These are phyloP conservation scores for Lyophyllum semitale DNA, from an alignment of 768 basidiomycete genomes.

Conservation along the genomic window DNA sequence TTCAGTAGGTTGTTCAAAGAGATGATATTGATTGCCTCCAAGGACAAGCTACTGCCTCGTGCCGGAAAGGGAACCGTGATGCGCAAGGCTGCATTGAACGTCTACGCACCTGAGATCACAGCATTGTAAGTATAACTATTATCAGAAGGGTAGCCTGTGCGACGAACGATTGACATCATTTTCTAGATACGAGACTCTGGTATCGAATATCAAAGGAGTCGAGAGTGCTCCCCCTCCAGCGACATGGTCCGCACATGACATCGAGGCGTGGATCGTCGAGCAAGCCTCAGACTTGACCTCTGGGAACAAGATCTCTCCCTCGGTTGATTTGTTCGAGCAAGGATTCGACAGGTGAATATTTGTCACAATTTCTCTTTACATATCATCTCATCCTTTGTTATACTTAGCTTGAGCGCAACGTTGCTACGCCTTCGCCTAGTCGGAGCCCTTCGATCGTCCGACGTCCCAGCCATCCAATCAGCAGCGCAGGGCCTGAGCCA, in stretches of 20 bases:
- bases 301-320: background rate
- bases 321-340: constrained; percentile 8
- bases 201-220: constrained; percentile 17
- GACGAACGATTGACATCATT: background rate
- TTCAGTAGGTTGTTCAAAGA: constrained; percentile 52
- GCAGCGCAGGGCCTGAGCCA: constrained; percentile 29
- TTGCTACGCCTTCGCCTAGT: constrained; percentile 39
- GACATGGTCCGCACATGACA: constrained; percentile 21
- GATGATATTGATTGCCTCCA: constrained; percentile 47
- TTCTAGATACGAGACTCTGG: constrained; percentile 30
- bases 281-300: constrained; percentile 20
- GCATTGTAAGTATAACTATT: constrained; percentile 27
- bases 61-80: constrained; percentile 48
- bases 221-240: constrained; percentile 24
- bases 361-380: background rate
- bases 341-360: constrained; percentile 21
- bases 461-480: constrained; percentile 11
- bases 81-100: constrained; percentile 36
- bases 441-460: constrained; percentile 25
- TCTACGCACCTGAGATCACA: constrained; percentile 44
- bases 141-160: background rate
- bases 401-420: constrained; percentile 38
- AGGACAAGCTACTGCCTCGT: constrained; percentile 42
- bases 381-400: background rate
- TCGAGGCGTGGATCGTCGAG: constrained; percentile 26